Evolutionary conservation across 176 grass and related monocot genomes (phyloP).

Genomic region (Otatea glauca): DNA sequence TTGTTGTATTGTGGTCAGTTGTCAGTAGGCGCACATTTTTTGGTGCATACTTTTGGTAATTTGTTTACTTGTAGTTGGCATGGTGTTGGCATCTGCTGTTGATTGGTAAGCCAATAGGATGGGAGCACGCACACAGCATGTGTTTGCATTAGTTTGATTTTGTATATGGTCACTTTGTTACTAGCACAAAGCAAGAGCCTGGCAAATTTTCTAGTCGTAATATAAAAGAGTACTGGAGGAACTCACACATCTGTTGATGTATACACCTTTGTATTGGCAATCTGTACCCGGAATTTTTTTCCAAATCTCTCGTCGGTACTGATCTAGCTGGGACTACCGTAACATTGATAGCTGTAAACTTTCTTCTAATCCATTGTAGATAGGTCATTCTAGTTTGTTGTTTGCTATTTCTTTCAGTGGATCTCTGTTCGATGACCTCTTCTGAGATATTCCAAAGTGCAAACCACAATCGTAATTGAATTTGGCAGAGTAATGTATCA

Average conservation of each 20-base stretch:
- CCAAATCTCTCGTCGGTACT: neutral
- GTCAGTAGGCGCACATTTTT: neutral
- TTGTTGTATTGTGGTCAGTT: neutral
- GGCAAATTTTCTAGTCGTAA: neutral
- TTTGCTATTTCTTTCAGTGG: neutral
- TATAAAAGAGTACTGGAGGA: neutral
- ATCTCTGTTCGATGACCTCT: neutral
- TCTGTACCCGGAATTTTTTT: neutral
- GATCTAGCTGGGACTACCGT: neutral
- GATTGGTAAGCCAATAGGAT: neutral
- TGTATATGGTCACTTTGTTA: conserved; percentile 8
- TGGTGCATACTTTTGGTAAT: neutral
- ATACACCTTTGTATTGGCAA: neutral
- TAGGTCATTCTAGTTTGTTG: neutral
- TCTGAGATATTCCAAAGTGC: neutral
- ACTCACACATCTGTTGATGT: neutral
- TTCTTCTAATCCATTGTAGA: neutral
- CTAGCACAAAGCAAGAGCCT: neutral
- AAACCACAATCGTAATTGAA: neutral
- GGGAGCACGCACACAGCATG: neutral
- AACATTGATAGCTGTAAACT: neutral
- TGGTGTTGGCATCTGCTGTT: neutral
- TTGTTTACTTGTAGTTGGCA: neutral
- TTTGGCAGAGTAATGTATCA: neutral
- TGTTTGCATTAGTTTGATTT: neutral